Conservation (phyloP, 1,284 basidiomycete species). For the Pisolithus thermaeus region DNA sequence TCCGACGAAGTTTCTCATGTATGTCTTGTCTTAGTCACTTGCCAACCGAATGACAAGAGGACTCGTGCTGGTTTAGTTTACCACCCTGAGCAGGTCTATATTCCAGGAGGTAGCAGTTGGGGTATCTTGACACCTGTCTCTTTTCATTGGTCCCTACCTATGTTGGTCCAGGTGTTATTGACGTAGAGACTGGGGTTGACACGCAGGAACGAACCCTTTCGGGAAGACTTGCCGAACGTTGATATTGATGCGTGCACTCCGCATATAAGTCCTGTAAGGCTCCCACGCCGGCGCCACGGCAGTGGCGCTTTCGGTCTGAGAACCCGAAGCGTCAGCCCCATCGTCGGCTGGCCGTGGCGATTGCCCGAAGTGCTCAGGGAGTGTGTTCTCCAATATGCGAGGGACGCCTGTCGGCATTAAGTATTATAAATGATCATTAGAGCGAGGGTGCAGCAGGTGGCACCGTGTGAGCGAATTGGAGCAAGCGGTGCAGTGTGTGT, state of each 20-base stretch:
- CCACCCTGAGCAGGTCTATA: not conserved
- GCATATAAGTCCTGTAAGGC: constrained; percentile 59
- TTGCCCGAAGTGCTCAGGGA: constrained; percentile 58
- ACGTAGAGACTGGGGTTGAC: not conserved
- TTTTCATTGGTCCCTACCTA: not conserved
- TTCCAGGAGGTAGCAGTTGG: not conserved
- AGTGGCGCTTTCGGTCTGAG: constrained; percentile 14
- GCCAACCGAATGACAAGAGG: not conserved
- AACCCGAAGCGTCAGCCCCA: not conserved
- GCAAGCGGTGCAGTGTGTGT: not conserved
- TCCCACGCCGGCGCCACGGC: constrained; percentile 42
- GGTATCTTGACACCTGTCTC: too few species aligned
- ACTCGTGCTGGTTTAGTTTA: not conserved
- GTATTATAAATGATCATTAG: too few species aligned
- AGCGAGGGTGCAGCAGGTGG: too few species aligned
- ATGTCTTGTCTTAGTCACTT: not conserved
- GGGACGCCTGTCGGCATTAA: constrained; percentile 63
- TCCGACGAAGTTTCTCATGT: not conserved
- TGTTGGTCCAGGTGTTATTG: not conserved
- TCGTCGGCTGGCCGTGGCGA: not conserved
- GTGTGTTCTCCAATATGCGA: constrained; percentile 72
- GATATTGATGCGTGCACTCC: constrained; percentile 73
- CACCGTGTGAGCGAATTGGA: not conserved
- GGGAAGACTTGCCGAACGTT: constrained; percentile 88
- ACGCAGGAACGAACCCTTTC: constrained; percentile 51